Conservation (phyloP, 306 rosid species). For the Gynostemma pentaphyllum region DNA sequence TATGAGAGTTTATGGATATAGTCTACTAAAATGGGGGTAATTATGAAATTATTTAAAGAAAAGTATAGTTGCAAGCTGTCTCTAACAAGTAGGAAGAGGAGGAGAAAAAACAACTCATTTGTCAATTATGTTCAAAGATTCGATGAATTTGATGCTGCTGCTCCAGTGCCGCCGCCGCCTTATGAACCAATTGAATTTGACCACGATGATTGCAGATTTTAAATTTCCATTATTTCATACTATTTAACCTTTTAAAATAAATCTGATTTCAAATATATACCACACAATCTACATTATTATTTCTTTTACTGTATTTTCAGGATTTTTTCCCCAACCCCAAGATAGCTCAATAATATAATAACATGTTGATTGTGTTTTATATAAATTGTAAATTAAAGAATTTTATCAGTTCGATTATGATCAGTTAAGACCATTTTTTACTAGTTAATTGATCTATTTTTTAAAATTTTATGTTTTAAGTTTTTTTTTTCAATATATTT, state of each 20-base stretch:
- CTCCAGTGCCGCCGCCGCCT: background rate
- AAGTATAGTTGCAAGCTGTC: background rate
- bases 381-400: too few species aligned
- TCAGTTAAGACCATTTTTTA: too few species aligned
- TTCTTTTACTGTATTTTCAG: background rate
- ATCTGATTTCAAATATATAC: background rate
- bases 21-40: too few species aligned
- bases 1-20: too few species aligned
- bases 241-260: background rate
- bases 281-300: background rate
- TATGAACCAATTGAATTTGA: background rate
- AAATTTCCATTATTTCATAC: background rate
- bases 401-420: too few species aligned
- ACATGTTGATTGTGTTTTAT: too few species aligned
- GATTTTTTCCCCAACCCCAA: background rate
- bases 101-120: background rate
- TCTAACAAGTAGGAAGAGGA: background rate
- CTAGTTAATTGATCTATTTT: too few species aligned
- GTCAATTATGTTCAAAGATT: conserved; percentile 11
- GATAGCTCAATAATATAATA: background rate
- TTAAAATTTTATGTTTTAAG: too few species aligned
- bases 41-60: too few species aligned
- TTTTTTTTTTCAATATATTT: too few species aligned
- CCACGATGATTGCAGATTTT: background rate
- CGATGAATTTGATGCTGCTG: conserved; percentile 5